Evolutionary conservation across 78 protist species (phyloP).

Genomic region (Dictyostelium firmibasis): DNA sequence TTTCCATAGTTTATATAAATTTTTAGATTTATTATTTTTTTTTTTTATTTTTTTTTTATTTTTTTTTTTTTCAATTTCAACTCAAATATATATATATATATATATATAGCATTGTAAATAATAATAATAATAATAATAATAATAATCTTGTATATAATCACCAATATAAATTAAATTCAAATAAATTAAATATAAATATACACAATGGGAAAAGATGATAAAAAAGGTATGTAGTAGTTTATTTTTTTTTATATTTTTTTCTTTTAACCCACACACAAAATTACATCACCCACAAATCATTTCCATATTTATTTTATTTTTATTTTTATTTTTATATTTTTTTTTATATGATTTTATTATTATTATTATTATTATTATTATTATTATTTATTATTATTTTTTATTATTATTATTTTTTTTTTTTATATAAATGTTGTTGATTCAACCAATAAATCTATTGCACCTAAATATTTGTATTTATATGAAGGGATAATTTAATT

Average conservation of each 20-base stretch:
- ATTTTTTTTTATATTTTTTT: too few species aligned
- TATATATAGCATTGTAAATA: too few species aligned
- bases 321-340: too few species aligned
- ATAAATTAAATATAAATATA: not conserved
- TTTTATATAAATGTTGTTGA: not conserved
- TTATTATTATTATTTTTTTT: too few species aligned
- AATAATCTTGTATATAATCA: not conserved
- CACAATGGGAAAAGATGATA: constrained; percentile 9
- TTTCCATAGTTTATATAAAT: too few species aligned
- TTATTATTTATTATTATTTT: too few species aligned
- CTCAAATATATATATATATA: too few species aligned
- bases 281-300: not conserved
- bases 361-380: too few species aligned
- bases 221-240: not conserved
- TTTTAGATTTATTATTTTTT: not conserved
- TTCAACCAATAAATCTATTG: not conserved
- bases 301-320: too few species aligned
- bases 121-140: too few species aligned
- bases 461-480: not conserved
- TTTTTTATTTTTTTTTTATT: not conserved
- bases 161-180: not conserved
- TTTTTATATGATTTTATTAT: too few species aligned
- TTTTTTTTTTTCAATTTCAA: too few species aligned
- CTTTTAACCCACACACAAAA: not conserved
- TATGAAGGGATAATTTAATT: not conserved